These are phyloP conservation scores for Cladosporium sp. DNA, from an alignment of 2,329 filamentous ascomycete genomes.

Conservation along the genomic window DNA sequence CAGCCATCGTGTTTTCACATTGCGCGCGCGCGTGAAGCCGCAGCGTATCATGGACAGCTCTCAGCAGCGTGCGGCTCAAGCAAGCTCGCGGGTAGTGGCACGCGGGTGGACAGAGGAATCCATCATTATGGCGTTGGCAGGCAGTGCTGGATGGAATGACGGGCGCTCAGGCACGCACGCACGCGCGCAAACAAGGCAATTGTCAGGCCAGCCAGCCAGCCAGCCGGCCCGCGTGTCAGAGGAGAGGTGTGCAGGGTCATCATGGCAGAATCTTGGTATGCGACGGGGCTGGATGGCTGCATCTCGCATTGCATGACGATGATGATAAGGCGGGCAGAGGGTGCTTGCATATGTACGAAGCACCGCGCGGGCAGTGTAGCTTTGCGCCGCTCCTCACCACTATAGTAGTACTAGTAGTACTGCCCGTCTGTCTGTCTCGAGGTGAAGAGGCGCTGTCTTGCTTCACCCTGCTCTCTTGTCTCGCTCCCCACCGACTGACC, in stretches of 20 bases:
- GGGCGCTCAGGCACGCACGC: neutral
- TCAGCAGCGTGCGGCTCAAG: neutral
- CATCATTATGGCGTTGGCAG: neutral
- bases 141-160: neutral
- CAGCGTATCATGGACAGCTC: conserved; percentile 1
- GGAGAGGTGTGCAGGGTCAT: neutral
- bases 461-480: neutral
- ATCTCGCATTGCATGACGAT: neutral
- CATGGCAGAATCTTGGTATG: neutral
- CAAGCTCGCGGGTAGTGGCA: neutral
- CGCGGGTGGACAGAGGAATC: neutral
- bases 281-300: neutral
- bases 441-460: neutral
- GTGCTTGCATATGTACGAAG: no score
- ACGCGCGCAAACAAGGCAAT: neutral
- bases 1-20: conserved; percentile 9
- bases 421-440: neutral
- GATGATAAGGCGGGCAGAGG: neutral
- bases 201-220: neutral
- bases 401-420: no score
- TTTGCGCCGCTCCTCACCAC: no score
- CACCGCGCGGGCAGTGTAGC: no score
- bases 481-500: neutral
- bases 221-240: no score
- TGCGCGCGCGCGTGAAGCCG: neutral